These are phyloP conservation scores for Picochlorum sp. DNA, from an alignment of 139 green algal species.

Conservation along the genomic window DNA sequence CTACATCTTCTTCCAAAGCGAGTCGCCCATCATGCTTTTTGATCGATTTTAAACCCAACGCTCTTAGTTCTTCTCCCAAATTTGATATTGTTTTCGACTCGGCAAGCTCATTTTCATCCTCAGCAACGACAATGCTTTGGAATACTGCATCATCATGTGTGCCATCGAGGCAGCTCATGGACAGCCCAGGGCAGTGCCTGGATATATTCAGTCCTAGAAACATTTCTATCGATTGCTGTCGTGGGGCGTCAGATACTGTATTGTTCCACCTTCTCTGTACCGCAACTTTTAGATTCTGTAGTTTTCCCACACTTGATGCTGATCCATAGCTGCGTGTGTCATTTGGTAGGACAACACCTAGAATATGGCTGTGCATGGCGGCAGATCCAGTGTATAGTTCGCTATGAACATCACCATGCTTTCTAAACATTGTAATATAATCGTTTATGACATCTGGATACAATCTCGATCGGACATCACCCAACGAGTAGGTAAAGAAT, in stretches of 20 bases:
- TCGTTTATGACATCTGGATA: conserved; percentile 38
- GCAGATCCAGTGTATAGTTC: conserved; percentile 84
- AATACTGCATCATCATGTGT: neutral
- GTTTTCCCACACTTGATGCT: conserved; percentile 33
- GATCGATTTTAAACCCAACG: neutral
- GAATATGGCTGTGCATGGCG: conserved; percentile 78
- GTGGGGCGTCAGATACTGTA: conserved; percentile 38
- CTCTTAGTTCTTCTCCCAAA: neutral
- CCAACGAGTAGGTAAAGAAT: conserved; percentile 24
- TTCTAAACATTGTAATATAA: conserved; percentile 43
- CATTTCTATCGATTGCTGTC: conserved; percentile 57
- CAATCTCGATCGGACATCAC: conserved; percentile 30
- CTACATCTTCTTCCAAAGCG: neutral
- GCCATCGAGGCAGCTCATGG: neutral
- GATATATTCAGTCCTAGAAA: conserved; percentile 69
- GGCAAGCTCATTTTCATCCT: neutral
- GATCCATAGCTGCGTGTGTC: conserved; percentile 10
- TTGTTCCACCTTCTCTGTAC: conserved; percentile 70
- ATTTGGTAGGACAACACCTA: conserved; percentile 65
- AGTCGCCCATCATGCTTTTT: neutral
- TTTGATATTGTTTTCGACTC: neutral
- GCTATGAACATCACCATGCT: conserved; percentile 85
- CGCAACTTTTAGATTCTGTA: conserved; percentile 57
- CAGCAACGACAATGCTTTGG: neutral
- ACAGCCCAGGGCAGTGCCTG: conserved; percentile 38